Base-by-base conservation (phyloP, 2,329 filamentous ascomycete genomes). In the Penicillium olsonii region DNA sequence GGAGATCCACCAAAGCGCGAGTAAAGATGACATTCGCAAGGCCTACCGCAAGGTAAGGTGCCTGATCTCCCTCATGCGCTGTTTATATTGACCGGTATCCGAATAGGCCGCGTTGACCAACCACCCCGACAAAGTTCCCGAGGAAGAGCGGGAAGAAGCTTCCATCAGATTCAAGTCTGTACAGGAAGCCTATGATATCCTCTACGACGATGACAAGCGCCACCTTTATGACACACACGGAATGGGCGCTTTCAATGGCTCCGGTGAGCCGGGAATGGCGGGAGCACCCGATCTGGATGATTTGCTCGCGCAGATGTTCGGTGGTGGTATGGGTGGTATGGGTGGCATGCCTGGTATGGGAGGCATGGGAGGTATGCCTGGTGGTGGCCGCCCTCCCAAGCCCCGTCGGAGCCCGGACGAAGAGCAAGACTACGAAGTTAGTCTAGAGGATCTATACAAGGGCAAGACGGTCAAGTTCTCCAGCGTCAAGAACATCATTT, bases 401-500 rank as follows among this genome's bases (percentile, higher is more conserved):
- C 67, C 68, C 5, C 79, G 86, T 52, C 87, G 85, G 62, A 91
- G 92, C 38, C 84, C 82, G 45, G 86, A 92, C 60, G 92, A 96
- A 71, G 87, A 95, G 68, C 90, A 95, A 64, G 84, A 90, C 62
- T 97, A 99, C 74, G 86, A 91, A 68, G 89, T 97, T 50, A 88
- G 85, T 2, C 76, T 99, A 52, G 94, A 97, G 70, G 94, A 99
- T 72, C 80, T 99, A 26, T 99, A 97, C 81, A 96, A 95, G 76
- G 94, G 94, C 64, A 96, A 97, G 80, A 96, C 94, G 1, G 94
- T 95, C 67, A 94, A 95, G 75, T 96, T 99, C 70, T 86, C 90
- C 8, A 94, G 89, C 66, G 95, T 92, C 65, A 97, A 97, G 78
- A 92, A 96, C 67, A 83, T 96, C 54, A 79, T 96, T 54, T 99